phyloP scores from a whole-genome alignment of 2,329 filamentous ascomycete species.

The Monilinia polystroma region DNA sequence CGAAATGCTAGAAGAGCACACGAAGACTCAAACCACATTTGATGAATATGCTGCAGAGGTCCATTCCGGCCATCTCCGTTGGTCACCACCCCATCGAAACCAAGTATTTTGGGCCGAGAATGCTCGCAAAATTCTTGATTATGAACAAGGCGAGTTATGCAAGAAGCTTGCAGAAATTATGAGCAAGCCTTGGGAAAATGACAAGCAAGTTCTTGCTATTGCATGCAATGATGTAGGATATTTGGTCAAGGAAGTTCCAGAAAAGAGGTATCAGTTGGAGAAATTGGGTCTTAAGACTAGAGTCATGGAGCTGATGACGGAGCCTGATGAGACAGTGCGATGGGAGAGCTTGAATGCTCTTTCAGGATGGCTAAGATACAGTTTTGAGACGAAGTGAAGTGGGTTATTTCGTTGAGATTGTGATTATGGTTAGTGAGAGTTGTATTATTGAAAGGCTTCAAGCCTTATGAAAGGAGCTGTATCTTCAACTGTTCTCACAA shows the following conservation, averaged over 20 bases:
- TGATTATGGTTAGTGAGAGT: conserved; percentile 13
- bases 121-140: conserved; percentile 65
- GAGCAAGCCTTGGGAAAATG: conserved; percentile 64
- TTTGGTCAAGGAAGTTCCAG: conserved; percentile 69
- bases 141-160: conserved; percentile 62
- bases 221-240: conserved; percentile 71
- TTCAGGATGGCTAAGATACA: conserved; percentile 73
- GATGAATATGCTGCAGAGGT: conserved; percentile 62
- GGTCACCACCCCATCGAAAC: conserved; percentile 73
- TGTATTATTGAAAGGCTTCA: conserved; percentile 23
- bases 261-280: conserved; percentile 64
- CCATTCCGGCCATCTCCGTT: conserved; percentile 66
- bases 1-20: conserved; percentile 65
- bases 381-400: conserved; percentile 50
- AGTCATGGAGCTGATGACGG: conserved; percentile 72
- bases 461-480: conserved; percentile 13
- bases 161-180: conserved; percentile 68
- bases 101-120: conserved; percentile 72
- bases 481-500: conserved; percentile 9
- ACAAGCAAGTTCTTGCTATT: conserved; percentile 72
- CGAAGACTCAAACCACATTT: conserved; percentile 57
- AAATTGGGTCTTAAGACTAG: conserved; percentile 65
- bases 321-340: conserved; percentile 66
- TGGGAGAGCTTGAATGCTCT: conserved; percentile 74
- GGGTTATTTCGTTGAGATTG: conserved; percentile 26